Evolutionary conservation across 2,329 filamentous ascomycete species (phyloP), one percentile per base, ranked within the genome.

Genomic region (Venturia aucupariae): DNA sequence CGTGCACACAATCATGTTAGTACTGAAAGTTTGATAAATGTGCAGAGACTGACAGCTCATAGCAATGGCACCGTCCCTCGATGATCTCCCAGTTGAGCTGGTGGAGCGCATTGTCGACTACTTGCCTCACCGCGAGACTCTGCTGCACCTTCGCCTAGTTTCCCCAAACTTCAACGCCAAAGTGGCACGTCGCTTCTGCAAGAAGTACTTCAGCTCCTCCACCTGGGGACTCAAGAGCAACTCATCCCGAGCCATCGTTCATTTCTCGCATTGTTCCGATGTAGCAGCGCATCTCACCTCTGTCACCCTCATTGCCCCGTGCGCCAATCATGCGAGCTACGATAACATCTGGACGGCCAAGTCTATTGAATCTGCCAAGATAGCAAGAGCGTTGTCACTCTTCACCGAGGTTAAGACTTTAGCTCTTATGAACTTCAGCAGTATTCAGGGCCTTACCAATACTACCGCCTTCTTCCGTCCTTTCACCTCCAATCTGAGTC

Each of bases 51-150:
- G 39, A 41, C 39, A 13, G 11, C 11, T 57, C 30, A 35, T 24
- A 32, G 17, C 19, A 35, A 51, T 30, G 44, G 48, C 42, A 10
- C 46, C 62, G 30, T 55, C 42, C 22, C 41, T 63, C 30, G 61
- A 63, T 42, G 46, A 57, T 6, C 24, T 63, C 3, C 62, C 62
- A 38, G 32, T 41, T 5, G 62, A 63, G 30, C 46, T 63, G 35
- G 32, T 63, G 1, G 62, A 63, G 4, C 62, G 44, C 35, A 7
- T 63, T 42, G 22, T 55, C 19, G 35, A 55, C 62, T 63, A 24
- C 32, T 17, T 63, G 13, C 62, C 32, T 19, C 46, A 63, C 30
- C 46, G n/a, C 4, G 61, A 63, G 42, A 63, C 44, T 32, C 44
- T 63, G 6, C 61, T 63, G 17, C 10, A 27, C 17, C 61, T 63